A percentile compares a stretch with the other conserved stretches of the same genome.
Evolutionary conservation across 2,329 filamentous ascomycete species (phyloP).

Genomic region (Aspergillus clavatus): DNA sequence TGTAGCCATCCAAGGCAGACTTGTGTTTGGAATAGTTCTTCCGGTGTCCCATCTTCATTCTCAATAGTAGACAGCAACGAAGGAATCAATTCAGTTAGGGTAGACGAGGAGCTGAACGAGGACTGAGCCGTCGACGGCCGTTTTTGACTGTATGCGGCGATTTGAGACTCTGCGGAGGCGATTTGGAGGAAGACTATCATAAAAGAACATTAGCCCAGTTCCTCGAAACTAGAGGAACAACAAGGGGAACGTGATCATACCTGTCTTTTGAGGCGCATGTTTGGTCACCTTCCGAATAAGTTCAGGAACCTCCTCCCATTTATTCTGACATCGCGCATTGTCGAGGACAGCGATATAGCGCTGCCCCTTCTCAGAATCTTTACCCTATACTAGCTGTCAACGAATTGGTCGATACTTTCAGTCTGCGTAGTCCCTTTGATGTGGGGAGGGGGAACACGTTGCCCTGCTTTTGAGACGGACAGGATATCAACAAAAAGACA

Average conservation of each 20-base stretch:
- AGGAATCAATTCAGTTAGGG: constrained; percentile 39
- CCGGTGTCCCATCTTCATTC: constrained; percentile 48
- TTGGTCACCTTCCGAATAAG: constrained; percentile 90
- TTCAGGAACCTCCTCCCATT: constrained; percentile 83
- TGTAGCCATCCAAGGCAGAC: constrained; percentile 82
- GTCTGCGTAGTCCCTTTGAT: too few relatives aligned
- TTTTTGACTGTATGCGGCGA: constrained; percentile 51
- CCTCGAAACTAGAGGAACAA: constrained; percentile 9
- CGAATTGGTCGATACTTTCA: neutral
- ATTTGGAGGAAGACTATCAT: constrained; percentile 63
- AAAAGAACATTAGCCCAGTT: constrained; percentile 13
- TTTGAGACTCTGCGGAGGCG: constrained; percentile 63
- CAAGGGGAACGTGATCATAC: constrained; percentile 48
- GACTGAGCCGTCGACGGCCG: constrained; percentile 27
- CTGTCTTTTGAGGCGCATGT: constrained; percentile 78
- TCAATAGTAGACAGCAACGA: constrained; percentile 51
- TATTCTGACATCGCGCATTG: constrained; percentile 77
- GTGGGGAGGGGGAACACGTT: neutral
- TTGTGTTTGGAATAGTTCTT: constrained; percentile 68
- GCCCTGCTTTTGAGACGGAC: neutral
- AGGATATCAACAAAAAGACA: neutral
- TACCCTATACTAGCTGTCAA: constrained; percentile 33
- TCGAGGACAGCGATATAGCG: constrained; percentile 81
- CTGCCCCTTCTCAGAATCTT: constrained; percentile 67
- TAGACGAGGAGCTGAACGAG: constrained; percentile 40